These are phyloP conservation scores for Talaromyces wortmannii DNA, from an alignment of 495 filamentous ascomycete species.

Conservation along the genomic window DNA sequence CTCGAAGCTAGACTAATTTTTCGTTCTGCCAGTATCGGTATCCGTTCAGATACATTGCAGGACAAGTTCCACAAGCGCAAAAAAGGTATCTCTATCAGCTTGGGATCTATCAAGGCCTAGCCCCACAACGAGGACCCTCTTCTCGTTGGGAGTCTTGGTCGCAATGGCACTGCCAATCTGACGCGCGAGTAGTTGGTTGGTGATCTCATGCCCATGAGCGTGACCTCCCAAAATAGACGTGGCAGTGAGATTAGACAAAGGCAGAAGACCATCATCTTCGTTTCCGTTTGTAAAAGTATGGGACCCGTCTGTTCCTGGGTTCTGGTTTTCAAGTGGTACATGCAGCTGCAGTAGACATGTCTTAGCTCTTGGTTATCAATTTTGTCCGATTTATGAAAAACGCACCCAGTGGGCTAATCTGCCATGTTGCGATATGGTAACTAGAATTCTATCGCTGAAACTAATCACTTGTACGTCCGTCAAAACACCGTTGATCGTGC, in stretches of 20 bases:
- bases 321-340: conserved; percentile 70
- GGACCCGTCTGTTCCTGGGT: conserved; percentile 44
- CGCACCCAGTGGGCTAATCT: conserved; percentile 86
- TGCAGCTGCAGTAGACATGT: conserved; percentile 55
- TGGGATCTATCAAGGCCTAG: conserved; percentile 64
- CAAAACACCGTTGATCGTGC: conserved; percentile 54
- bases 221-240: conserved; percentile 86
- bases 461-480: conserved; percentile 65
- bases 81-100: conserved; percentile 65
- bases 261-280: conserved; percentile 57
- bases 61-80: conserved; percentile 75
- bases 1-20: neutral
- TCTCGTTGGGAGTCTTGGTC: conserved; percentile 66
- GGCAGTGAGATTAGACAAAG: conserved; percentile 73
- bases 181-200: conserved; percentile 81
- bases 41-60: conserved; percentile 52
- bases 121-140: conserved; percentile 72
- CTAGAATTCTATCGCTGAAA: conserved; percentile 88
- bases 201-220: conserved; percentile 66
- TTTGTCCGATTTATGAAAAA: conserved; percentile 1
- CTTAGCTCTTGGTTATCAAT: conserved; percentile 12
- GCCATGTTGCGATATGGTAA: conserved; percentile 83
- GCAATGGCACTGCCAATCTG: conserved; percentile 79
- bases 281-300: conserved; percentile 38
- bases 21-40: neutral